Conservation (phyloP, 495 filamentous ascomycete genomes). For the Aspergillus leporis region DNA sequence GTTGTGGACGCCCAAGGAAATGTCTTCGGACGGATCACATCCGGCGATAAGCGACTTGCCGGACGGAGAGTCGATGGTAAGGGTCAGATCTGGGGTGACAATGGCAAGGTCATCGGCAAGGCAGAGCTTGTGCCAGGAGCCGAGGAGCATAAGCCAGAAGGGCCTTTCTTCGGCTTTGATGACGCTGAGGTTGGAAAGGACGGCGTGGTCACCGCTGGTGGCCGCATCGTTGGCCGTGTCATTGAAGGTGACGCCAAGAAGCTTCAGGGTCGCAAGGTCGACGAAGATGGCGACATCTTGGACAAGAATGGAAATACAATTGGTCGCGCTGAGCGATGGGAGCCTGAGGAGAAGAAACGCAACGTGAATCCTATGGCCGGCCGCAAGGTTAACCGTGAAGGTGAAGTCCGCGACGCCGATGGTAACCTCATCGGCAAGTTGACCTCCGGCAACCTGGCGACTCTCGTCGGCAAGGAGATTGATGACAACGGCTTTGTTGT, state of each 20-base stretch:
- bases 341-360: conserved; percentile 71
- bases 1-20: conserved; percentile 74
- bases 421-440: conserved; percentile 80
- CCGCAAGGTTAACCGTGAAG: conserved; percentile 76
- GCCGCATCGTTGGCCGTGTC: conserved; percentile 71
- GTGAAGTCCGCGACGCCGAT: conserved; percentile 77
- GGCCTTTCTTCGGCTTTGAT: conserved; percentile 77
- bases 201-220: conserved; percentile 65
- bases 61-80: conserved; percentile 81
- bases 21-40: conserved; percentile 73
- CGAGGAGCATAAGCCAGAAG: conserved; percentile 69
- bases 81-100: conserved; percentile 79
- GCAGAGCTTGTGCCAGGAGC: conserved; percentile 78
- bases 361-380: conserved; percentile 70
- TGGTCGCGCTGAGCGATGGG: conserved; percentile 80
- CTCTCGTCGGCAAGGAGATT: conserved; percentile 74
- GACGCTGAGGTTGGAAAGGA: conserved; percentile 72
- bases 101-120: conserved; percentile 73
- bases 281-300: conserved; percentile 79
- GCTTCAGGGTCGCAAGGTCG: conserved; percentile 72
- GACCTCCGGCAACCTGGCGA: conserved; percentile 68
- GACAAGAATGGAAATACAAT: conserved; percentile 82
- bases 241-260: conserved; percentile 69
- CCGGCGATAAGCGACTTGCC: conserved; percentile 71
- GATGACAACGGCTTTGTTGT: conserved; percentile 86